phyloP scores from a whole-genome alignment of 768 basidiomycete genomes.

The Tulasnella sp. region DNA sequence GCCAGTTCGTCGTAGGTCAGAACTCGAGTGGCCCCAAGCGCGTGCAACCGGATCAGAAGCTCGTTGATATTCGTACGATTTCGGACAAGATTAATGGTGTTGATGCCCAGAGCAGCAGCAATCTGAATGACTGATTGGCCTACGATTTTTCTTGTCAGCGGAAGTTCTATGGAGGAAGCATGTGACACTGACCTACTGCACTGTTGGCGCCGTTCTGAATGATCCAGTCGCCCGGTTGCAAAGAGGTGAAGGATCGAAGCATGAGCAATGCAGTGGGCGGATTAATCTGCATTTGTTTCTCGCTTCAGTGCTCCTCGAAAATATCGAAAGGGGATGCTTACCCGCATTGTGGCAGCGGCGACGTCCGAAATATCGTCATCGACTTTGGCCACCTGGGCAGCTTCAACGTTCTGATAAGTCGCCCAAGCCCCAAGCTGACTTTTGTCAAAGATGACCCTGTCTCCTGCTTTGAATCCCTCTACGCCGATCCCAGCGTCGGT shows the following conservation, averaged over 20 bases:
- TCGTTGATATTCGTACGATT: slow-evolving; percentile 47
- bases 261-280: slow-evolving; percentile 77
- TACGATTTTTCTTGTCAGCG: slow-evolving; percentile 19
- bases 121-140: slow-evolving; percentile 84
- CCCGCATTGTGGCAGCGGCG: slow-evolving; percentile 65
- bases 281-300: slow-evolving; percentile 46
- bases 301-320: background rate
- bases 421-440: slow-evolving; percentile 70
- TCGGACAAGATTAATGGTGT: slow-evolving; percentile 74
- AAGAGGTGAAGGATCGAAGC: slow-evolving; percentile 54
- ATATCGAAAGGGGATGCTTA: slow-evolving; percentile 23
- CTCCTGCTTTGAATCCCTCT: slow-evolving; percentile 36
- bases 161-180: background rate
- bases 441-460: slow-evolving; percentile 65
- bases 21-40: slow-evolving; percentile 65
- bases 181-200: slow-evolving; percentile 39
- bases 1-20: slow-evolving; percentile 64
- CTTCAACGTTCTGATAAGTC: slow-evolving; percentile 40
- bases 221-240: slow-evolving; percentile 64
- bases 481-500: slow-evolving; percentile 32
- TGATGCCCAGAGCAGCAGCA: slow-evolving; percentile 54
- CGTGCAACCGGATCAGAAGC: slow-evolving; percentile 39
- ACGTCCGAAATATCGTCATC: slow-evolving; percentile 42
- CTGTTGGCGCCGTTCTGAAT: slow-evolving; percentile 82
- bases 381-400: slow-evolving; percentile 49